Conservation (phyloP, 257 asterid species). For the Salvia hispanica region DNA sequence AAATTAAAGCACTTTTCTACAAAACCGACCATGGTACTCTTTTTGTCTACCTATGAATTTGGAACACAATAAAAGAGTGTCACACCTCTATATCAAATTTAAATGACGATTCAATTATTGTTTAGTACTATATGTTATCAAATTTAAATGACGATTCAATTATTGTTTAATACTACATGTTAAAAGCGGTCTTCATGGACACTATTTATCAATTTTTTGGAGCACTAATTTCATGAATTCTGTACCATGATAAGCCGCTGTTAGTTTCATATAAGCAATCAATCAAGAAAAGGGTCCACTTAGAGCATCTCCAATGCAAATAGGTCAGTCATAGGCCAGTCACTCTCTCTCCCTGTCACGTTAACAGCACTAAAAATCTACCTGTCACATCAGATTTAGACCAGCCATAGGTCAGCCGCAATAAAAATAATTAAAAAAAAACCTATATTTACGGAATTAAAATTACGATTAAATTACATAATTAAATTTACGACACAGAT, state of each 20-base stretch:
- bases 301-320: too few species aligned
- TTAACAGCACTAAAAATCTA: too few species aligned
- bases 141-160: too few species aligned
- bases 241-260: neutral
- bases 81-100: neutral
- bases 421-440: too few species aligned
- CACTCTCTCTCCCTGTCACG: too few species aligned
- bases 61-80: constrained; percentile 10
- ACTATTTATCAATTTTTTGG: neutral
- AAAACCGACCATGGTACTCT: constrained; percentile 29
- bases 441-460: too few species aligned
- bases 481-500: too few species aligned
- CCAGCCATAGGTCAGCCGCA: too few species aligned
- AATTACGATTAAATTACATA: too few species aligned
- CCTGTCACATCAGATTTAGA: too few species aligned
- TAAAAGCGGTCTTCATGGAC: neutral
- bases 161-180: neutral
- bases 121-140: neutral
- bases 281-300: constrained; percentile 24
- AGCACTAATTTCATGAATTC: neutral
- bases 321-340: too few species aligned
- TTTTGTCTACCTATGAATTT: constrained; percentile 2
- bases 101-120: constrained; percentile 26
- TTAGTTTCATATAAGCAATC: constrained; percentile 33
- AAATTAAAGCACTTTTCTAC: neutral